Base-by-base conservation (phyloP, 2,329 filamentous ascomycete genomes). In the Clonostachys solani region DNA sequence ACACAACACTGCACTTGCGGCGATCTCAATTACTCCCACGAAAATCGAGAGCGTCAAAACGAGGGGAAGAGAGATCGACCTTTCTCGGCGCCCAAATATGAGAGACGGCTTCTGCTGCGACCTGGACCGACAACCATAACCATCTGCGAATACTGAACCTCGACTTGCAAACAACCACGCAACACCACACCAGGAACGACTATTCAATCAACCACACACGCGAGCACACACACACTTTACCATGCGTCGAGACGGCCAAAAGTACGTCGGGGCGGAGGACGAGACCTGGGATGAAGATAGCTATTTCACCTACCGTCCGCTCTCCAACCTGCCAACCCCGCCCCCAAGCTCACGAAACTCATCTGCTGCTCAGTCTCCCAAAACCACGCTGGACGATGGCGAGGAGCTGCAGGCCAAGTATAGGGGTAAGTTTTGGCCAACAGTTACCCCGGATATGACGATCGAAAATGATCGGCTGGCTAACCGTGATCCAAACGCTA, bases 321-420 rank as follows among this genome's bases (percentile, higher is more conserved):
- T 87, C 45, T 86, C 83, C 33, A 84, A 83, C 61, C 74, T 87
- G 18, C 83, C 83, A 18, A 87, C 83, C 45, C 83, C 83, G 52
- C 83, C 83, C 41, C 75, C 75, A 12, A 83, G 79, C 41, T 75
- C 74, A 46, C 62, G 56, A 45, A 63, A 60, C 52, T 71, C 71
- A 12, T 72, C 70, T 34, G 67, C 68, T 29, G 59, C 61, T 38
- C 70, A 72, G 56, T 74, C 72, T 43, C 72, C 74, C 42, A 60
- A 61, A 37, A 61, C 67, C 46, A 61, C 63, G 16, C 58, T 69
- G 44, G 70, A 74, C 45, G 71, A 75, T 57, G 71, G 66, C 49
- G 73, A 74, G 52, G 60, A 65, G 44, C 60, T 71, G 49, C 70
- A 69, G 56, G 55, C 59, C 42, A 58, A 61, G 47, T 64, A 65